Conservation (phyloP, 2,329 filamentous ascomycete species). For the Phyllosticta citribraziliensis region DNA sequence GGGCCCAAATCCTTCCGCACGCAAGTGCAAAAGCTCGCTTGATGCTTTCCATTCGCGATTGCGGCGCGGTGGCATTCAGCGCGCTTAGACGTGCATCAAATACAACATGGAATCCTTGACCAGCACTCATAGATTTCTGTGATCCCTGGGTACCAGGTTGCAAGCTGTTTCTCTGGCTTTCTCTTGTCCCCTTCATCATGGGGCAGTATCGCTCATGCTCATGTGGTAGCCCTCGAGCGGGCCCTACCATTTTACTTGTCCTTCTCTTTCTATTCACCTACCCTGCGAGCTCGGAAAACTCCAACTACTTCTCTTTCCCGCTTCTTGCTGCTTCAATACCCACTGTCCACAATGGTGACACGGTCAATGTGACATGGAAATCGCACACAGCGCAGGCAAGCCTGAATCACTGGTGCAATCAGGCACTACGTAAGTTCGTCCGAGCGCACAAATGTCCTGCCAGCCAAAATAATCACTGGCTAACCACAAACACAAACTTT, state of each 20-base stretch:
- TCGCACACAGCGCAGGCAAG: background rate
- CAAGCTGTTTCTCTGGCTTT: background rate
- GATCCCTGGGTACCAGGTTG: background rate
- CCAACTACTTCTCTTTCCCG: conserved; percentile 4
- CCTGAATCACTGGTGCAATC: background rate
- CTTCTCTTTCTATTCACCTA: background rate
- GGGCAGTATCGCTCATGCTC: background rate
- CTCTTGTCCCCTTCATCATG: background rate
- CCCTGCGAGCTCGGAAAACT: background rate
- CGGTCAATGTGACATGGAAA: conserved; percentile 4
- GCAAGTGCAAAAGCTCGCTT: background rate
- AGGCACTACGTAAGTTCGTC: background rate
- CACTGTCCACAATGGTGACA: conserved; percentile 1
- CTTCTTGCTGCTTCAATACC: background rate
- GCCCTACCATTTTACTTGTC: background rate
- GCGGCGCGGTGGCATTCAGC: background rate
- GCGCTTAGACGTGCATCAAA: background rate
- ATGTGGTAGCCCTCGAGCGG: background rate
- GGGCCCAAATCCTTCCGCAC: background rate
- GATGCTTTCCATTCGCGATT: background rate
- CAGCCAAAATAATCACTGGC: background rate
- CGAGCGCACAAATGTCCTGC: too few relatives aligned
- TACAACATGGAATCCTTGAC: background rate
- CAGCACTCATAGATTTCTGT: background rate
- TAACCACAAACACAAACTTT: background rate